These are phyloP conservation scores for Rhododendron williamsianum DNA, from an alignment of 148 eudicot genomes.

Conservation along the genomic window DNA sequence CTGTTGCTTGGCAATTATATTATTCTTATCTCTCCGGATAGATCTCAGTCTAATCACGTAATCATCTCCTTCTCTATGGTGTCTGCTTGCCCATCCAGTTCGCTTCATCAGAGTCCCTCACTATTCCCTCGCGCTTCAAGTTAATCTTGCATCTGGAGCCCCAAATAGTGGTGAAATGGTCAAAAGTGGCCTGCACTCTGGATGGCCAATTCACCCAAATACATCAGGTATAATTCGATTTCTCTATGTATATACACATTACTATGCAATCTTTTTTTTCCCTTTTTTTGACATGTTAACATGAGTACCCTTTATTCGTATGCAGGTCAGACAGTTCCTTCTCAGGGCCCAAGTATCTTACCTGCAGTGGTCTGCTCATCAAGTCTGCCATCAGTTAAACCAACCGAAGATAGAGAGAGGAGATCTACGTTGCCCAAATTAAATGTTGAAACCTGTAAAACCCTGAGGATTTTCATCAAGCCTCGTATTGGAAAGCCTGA, in stretches of 20 bases:
- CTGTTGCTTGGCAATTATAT: too few species aligned
- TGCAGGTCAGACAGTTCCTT: slow-evolving; percentile 25
- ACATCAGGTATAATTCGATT: too few species aligned
- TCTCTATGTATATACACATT: too few species aligned
- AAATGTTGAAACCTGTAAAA: slow-evolving; percentile 43
- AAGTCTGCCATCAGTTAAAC: slow-evolving; percentile 27
- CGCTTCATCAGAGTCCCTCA: too few species aligned
- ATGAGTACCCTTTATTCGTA: neutral
- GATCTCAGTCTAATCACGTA: too few species aligned
- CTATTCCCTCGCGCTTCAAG: too few species aligned
- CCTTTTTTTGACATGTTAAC: neutral
- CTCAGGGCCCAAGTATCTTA: slow-evolving; percentile 11
- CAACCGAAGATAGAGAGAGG: slow-evolving; percentile 46
- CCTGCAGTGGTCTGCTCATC: slow-evolving; percentile 8
- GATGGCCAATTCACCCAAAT: slow-evolving; percentile 23
- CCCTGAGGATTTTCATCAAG: slow-evolving; percentile 56
- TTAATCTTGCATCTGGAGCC: too few species aligned
- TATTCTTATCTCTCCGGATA: too few species aligned
- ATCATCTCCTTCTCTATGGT: too few species aligned
- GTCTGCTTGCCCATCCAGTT: too few species aligned
- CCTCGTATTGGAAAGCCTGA: slow-evolving; percentile 63
- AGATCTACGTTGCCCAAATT: slow-evolving; percentile 27
- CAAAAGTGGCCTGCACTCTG: neutral
- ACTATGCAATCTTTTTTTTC: too few species aligned
- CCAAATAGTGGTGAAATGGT: too few species aligned